Conservation (phyloP, 1,284 basidiomycete species). For the Heterobasidion irregulare region DNA sequence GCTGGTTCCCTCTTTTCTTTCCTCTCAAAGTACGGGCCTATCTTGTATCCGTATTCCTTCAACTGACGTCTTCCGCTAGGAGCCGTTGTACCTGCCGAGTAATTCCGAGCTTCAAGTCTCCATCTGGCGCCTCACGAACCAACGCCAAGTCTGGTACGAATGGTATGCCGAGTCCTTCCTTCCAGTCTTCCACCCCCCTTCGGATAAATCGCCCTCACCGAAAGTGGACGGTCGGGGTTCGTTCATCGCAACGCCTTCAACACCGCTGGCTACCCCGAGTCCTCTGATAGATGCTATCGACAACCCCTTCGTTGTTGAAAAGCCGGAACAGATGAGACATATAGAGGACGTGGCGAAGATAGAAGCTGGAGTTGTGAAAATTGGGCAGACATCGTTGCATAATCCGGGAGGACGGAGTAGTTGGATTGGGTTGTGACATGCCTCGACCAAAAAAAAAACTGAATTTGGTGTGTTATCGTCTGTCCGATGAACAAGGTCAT, state of each 20-base stretch:
- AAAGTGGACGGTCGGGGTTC: slow-evolving; percentile 17
- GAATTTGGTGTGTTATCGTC: too few species aligned
- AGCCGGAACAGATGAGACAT: slow-evolving; percentile 10
- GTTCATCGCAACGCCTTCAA: slow-evolving; percentile 24
- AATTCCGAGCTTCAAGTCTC: slow-evolving; percentile 89
- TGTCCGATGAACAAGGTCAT: too few species aligned
- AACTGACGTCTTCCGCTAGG: slow-evolving; percentile 32
- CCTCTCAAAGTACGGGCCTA: slow-evolving; percentile 66
- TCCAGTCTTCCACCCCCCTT: slow-evolving; percentile 32
- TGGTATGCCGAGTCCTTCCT: slow-evolving; percentile 95
- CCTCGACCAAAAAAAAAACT: neutral
- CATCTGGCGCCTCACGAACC: slow-evolving; percentile 89
- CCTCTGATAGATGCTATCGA: slow-evolving; percentile 58
- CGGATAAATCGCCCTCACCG: slow-evolving; percentile 7
- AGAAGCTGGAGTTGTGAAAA: slow-evolving; percentile 58
- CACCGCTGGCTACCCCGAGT: slow-evolving; percentile 44
- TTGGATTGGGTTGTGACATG: slow-evolving; percentile 71
- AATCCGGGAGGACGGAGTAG: slow-evolving; percentile 87
- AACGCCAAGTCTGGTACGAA: slow-evolving; percentile 95
- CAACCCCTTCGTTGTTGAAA: slow-evolving; percentile 18
- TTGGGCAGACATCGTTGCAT: slow-evolving; percentile 87
- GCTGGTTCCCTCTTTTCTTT: slow-evolving; percentile 99
- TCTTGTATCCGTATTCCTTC: neutral
- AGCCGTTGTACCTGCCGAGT: slow-evolving; percentile 89
- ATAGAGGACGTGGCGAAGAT: slow-evolving; percentile 18